phyloP scores from a whole-genome alignment of 768 basidiomycete species.

The Rhodotorula graminis region DNA sequence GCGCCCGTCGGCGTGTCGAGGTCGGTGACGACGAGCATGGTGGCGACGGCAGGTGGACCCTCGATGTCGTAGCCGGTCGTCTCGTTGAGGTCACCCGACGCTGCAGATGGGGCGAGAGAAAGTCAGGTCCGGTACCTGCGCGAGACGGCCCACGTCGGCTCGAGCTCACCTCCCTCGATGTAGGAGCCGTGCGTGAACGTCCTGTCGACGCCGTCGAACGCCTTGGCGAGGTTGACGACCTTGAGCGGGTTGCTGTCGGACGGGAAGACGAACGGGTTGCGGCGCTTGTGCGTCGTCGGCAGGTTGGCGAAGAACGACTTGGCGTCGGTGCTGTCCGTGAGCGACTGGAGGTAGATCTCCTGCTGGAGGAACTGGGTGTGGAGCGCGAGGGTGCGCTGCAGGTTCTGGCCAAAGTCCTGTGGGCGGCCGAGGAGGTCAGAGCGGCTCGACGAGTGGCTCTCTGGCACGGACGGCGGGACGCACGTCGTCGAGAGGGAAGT shows the following conservation, averaged over 20 bases:
- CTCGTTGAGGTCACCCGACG: background rate
- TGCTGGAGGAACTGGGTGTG: constrained; percentile 67
- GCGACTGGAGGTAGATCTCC: constrained; percentile 38
- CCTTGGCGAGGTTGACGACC: constrained; percentile 57
- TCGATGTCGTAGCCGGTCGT: constrained; percentile 13
- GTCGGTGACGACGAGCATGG: constrained; percentile 66
- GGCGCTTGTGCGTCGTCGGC: constrained; percentile 61
- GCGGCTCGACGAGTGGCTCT: background rate
- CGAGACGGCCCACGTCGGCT: too few species aligned
- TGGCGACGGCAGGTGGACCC: constrained; percentile 36
- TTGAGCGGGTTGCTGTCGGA: constrained; percentile 53
- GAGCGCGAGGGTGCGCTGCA: constrained; percentile 59
- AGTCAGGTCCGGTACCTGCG: background rate
- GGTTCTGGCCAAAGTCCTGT: constrained; percentile 62
- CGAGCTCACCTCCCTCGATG: constrained; percentile 1
- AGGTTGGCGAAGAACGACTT: constrained; percentile 84
- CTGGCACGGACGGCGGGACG: constrained; percentile 36
- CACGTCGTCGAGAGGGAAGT: constrained; percentile 65
- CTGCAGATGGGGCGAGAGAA: background rate
- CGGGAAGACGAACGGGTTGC: constrained; percentile 74
- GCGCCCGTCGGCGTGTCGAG: constrained; percentile 63
- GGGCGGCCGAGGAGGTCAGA: background rate
- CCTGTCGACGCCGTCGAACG: constrained; percentile 48
- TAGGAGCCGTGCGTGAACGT: background rate
- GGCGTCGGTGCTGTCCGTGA: constrained; percentile 48